These are phyloP conservation scores for Fomitiporia mediterranea DNA, from an alignment of 1,284 basidiomycete species.

Conservation along the genomic window DNA sequence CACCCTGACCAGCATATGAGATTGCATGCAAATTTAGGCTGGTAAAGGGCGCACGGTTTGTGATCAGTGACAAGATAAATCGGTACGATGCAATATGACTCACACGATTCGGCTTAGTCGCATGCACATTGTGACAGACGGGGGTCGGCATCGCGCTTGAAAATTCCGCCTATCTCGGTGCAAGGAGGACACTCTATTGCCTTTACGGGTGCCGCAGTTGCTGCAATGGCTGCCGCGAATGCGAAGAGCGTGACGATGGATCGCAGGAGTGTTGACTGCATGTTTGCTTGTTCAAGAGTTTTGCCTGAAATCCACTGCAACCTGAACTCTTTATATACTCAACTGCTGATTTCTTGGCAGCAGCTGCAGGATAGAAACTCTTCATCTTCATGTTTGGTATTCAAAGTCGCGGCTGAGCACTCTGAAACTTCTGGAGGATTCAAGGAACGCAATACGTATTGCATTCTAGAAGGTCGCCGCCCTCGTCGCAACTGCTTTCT, in stretches of 20 bases:
- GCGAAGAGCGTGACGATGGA: neutral
- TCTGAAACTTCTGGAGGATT: too few relatives aligned
- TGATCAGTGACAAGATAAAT: too few relatives aligned
- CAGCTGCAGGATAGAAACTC: too few relatives aligned
- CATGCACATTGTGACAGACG: neutral
- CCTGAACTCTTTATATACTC: neutral
- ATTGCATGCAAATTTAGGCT: too few relatives aligned
- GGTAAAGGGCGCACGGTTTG: too few relatives aligned
- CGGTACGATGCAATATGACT: too few relatives aligned
- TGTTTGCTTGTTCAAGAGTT: neutral
- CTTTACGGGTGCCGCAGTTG: neutral
- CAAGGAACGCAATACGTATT: too few relatives aligned
- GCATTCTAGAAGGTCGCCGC: too few relatives aligned
- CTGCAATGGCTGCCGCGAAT: neutral
- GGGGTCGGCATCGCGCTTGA: neutral
- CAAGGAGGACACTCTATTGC: conserved; percentile 1
- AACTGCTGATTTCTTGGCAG: neutral
- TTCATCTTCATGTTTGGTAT: too few relatives aligned
- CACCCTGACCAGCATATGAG: too few relatives aligned
- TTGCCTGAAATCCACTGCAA: neutral
- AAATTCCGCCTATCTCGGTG: neutral
- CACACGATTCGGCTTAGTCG: neutral
- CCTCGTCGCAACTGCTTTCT: too few relatives aligned
- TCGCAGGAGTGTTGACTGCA: neutral
- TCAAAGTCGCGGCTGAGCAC: too few relatives aligned